Conservation (phyloP, 345 rosid species). For the Camelina neglecta region DNA sequence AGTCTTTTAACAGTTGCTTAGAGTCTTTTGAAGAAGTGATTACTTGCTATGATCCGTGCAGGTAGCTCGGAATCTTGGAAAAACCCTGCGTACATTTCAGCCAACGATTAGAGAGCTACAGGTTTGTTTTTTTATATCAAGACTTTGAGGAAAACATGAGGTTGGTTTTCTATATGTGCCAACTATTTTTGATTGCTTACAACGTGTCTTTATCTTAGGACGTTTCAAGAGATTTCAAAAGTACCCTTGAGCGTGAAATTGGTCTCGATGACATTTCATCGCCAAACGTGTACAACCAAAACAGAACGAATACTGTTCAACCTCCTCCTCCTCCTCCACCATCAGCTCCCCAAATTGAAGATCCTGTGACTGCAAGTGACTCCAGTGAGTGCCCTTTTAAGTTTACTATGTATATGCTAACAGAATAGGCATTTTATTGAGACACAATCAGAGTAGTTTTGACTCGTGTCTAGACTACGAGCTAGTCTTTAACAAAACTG, state of each 20-base stretch:
- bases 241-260: constrained; percentile 89
- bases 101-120: constrained; percentile 96
- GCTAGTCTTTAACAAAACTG: constrained; percentile 3
- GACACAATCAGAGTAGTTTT: neutral
- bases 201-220: constrained; percentile 53
- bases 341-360: constrained; percentile 43
- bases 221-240: constrained; percentile 94
- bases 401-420: neutral
- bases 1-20: constrained; percentile 6
- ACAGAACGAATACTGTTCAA: constrained; percentile 47
- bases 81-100: constrained; percentile 88
- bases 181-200: constrained; percentile 11
- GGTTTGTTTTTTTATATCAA: constrained; percentile 47
- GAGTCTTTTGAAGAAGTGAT: constrained; percentile 2
- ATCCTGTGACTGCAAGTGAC: constrained; percentile 48
- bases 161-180: neutral
- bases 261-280: constrained; percentile 70
- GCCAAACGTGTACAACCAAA: constrained; percentile 52
- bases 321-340: constrained; percentile 58
- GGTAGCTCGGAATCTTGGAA: constrained; percentile 95
- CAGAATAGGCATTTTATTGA: constrained; percentile 1
- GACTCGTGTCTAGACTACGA: neutral
- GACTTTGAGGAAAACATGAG: neutral
- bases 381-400: constrained; percentile 58
- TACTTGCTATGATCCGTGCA: constrained; percentile 42